Percentiles rank a stretch among this genome's conserved stretches.
These are phyloP conservation scores for Chalciporus sp. DNA, from an alignment of 1,284 basidiomycete species.

Conservation along the genomic window DNA sequence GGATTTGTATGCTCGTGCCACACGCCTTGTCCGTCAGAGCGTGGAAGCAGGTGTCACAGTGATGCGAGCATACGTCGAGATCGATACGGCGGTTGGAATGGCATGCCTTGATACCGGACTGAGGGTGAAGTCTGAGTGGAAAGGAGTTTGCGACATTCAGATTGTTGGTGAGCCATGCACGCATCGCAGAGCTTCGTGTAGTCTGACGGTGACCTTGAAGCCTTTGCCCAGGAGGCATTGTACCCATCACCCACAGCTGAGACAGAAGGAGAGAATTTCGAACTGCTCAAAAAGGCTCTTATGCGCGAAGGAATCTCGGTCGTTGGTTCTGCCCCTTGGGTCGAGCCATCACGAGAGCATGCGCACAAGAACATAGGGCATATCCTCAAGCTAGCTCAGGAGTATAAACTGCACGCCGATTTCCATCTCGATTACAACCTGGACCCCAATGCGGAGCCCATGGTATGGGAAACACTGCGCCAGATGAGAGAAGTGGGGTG, in stretches of 20 bases:
- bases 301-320: conserved; percentile 43
- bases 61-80: conserved; percentile 64
- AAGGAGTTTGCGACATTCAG: conserved; percentile 53
- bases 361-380: conserved; percentile 56
- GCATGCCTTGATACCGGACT: conserved; percentile 54
- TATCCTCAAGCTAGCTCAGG: conserved; percentile 48
- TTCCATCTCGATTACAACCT: conserved; percentile 72
- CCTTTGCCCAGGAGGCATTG: conserved; percentile 64
- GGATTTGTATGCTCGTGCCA: conserved; percentile 54
- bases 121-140: conserved; percentile 47
- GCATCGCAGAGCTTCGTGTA: background rate
- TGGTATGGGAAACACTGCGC: conserved; percentile 56
- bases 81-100: conserved; percentile 54
- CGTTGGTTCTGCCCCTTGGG: conserved; percentile 66
- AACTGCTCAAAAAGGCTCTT: conserved; percentile 45
- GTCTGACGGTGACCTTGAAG: conserved; percentile 33
- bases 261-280: conserved; percentile 46
- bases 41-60: conserved; percentile 60
- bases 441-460: conserved; percentile 48
- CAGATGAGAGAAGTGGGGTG: conserved; percentile 34
- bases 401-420: conserved; percentile 48
- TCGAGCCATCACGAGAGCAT: conserved; percentile 50
- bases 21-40: conserved; percentile 55
- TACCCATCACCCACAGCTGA: conserved; percentile 40
- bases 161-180: conserved; percentile 48